These are phyloP conservation scores for Carallia pectinifolia DNA, from an alignment of 345 rosid genomes.

Conservation along the genomic window DNA sequence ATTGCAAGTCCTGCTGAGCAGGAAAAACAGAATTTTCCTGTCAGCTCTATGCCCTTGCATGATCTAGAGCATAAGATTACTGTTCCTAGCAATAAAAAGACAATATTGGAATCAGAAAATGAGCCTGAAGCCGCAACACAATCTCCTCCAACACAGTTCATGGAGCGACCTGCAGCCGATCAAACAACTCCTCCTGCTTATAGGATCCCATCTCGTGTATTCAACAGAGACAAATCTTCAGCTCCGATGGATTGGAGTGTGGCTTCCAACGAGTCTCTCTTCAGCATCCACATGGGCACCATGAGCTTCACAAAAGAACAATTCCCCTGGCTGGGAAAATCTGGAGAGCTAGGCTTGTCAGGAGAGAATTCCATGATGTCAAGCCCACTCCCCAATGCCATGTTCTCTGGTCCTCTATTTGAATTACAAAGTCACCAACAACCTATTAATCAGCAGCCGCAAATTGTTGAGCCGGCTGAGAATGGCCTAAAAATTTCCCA, in stretches of 20 bases:
- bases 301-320: constrained; percentile 61
- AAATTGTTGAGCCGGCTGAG: constrained; percentile 31
- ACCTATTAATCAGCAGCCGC: constrained; percentile 13
- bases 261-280: constrained; percentile 73
- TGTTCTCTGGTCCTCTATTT: constrained; percentile 20
- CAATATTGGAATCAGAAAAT: not conserved
- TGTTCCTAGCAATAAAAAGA: not conserved
- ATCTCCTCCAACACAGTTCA: constrained; percentile 46
- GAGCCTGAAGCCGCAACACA: constrained; percentile 10
- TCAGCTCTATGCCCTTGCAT: constrained; percentile 11
- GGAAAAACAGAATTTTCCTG: constrained; percentile 1
- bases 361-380: too few species aligned
- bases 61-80: not conserved
- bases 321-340: constrained; percentile 33
- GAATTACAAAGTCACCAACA: constrained; percentile 30
- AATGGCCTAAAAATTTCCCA: constrained; percentile 18
- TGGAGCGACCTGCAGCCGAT: constrained; percentile 41
- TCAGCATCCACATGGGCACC: constrained; percentile 73
- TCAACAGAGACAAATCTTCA: constrained; percentile 43
- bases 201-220: constrained; percentile 66
- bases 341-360: constrained; percentile 47
- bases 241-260: constrained; percentile 70
- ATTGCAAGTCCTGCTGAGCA: not conserved
- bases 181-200: constrained; percentile 19
- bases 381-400: too few species aligned